phyloP scores from a whole-genome alignment of 78 protist species.

The Dictyostelium purpureum region DNA sequence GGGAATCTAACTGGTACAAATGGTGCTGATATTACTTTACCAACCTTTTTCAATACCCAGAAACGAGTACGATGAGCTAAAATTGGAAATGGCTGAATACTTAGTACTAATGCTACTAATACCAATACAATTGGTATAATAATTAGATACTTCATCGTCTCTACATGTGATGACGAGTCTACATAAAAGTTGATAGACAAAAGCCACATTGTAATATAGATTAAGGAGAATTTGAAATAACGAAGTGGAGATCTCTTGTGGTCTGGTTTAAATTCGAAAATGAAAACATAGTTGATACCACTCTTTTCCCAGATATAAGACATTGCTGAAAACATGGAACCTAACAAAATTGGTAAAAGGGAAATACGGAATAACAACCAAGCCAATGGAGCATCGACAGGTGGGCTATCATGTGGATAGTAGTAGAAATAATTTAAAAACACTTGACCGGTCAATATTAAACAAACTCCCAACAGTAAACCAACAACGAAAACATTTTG shows the following conservation, averaged over 20 bases:
- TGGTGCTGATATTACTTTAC: constrained; percentile 56
- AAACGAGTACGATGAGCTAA: constrained; percentile 36
- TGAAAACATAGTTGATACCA: constrained; percentile 65
- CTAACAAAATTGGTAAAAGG: constrained; percentile 32
- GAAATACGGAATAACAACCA: constrained; percentile 59
- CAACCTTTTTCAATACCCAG: constrained; percentile 49
- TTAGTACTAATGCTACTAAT: neutral
- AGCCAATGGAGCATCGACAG: constrained; percentile 44
- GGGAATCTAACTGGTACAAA: constrained; percentile 55
- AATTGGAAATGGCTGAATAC: constrained; percentile 39
- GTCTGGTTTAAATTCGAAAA: constrained; percentile 52
- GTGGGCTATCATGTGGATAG: constrained; percentile 52
- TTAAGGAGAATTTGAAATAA: constrained; percentile 20
- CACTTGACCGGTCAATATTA: neutral
- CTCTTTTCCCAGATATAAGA: constrained; percentile 31
- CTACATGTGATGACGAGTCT: constrained; percentile 1
- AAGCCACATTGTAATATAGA: constrained; percentile 34
- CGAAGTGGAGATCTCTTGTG: constrained; percentile 33
- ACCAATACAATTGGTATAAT: constrained; percentile 26
- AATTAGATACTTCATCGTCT: neutral
- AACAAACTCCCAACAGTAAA: constrained; percentile 21
- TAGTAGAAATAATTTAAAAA: constrained; percentile 22
- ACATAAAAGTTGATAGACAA: constrained; percentile 37
- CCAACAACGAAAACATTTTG: constrained; percentile 12
- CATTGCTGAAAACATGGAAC: constrained; percentile 15